phyloP scores from a whole-genome alignment of 352 stramenopile species.

The Globisporangium iwayamae region DNA sequence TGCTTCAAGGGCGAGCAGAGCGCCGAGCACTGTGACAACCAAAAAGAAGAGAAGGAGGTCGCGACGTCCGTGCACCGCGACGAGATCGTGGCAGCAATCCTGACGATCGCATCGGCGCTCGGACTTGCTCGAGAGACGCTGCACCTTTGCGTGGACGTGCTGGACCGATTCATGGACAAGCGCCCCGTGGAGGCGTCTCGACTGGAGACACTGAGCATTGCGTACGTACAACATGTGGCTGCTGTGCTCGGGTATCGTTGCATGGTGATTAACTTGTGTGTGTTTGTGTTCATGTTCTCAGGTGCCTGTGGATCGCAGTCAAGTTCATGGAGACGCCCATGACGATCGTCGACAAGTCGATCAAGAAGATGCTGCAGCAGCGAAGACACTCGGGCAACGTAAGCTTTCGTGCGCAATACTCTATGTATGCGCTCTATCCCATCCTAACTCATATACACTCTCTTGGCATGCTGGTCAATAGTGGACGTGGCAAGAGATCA shows the following conservation, averaged over 20 bases:
- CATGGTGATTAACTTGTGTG: background rate
- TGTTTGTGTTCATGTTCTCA: conserved; percentile 15
- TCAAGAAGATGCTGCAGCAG: conserved; percentile 63
- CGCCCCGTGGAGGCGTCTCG: conserved; percentile 19
- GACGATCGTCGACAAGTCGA: conserved; percentile 51
- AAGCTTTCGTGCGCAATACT: conserved; percentile 6
- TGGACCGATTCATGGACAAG: conserved; percentile 45
- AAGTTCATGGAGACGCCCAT: conserved; percentile 65
- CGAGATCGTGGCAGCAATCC: conserved; percentile 57
- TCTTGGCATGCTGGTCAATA: conserved; percentile 11
- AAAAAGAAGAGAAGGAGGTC: conserved; percentile 14
- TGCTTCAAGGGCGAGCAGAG: background rate
- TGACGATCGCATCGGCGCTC: conserved; percentile 63
- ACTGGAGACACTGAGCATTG: conserved; percentile 58
- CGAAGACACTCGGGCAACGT: conserved; percentile 60
- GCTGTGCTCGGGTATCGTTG: background rate
- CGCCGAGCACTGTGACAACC: background rate
- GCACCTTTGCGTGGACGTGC: conserved; percentile 49
- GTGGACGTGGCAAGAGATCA: conserved; percentile 69
- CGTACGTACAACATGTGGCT: conserved; percentile 26
- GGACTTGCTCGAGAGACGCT: conserved; percentile 56
- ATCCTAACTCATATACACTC: background rate
- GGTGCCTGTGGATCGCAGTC: conserved; percentile 67
- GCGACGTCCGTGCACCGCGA: conserved; percentile 44
- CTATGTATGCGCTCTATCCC: no score